These are phyloP conservation scores for Ophiocordyceps camponoti-saundersi DNA, from an alignment of 2,329 filamentous ascomycete genomes.

Conservation along the genomic window DNA sequence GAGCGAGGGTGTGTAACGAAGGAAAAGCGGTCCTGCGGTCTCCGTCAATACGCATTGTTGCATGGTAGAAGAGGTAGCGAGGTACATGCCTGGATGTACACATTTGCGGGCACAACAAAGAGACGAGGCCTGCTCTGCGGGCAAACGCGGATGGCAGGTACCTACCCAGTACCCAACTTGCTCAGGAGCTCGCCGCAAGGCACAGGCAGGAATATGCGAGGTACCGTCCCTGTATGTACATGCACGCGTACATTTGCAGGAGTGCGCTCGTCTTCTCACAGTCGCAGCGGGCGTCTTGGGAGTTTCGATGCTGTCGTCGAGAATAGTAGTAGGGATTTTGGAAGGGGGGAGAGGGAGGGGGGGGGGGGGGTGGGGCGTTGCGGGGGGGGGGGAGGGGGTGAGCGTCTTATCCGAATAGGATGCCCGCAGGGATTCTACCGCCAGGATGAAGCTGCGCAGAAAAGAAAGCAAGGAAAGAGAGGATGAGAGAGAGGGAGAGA, in stretches of 20 bases:
- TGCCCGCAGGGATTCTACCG: background rate
- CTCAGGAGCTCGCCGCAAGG: background rate
- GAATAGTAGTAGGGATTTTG: background rate
- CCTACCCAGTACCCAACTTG: background rate
- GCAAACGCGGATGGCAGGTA: background rate
- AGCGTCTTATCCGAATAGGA: background rate
- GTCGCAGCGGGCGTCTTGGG: background rate
- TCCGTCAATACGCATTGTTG: constrained; percentile 1
- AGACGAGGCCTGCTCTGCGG: background rate
- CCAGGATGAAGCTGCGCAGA: background rate
- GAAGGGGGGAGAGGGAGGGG: background rate
- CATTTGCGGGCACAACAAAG: background rate
- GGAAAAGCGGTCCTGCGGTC: constrained; percentile 4
- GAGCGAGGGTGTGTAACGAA: constrained; percentile 5
- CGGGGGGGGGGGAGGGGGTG: background rate
- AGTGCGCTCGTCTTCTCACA: background rate
- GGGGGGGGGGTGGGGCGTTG: background rate
- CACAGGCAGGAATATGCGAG: background rate
- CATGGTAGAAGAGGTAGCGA: background rate
- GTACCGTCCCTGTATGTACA: background rate
- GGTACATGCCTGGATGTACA: background rate
- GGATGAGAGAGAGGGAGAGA: constrained; percentile 4
- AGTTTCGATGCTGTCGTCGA: background rate
- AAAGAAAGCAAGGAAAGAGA: background rate
- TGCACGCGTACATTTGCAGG: background rate